Evolutionary conservation across 2,329 filamentous ascomycete genomes (phyloP).

Genomic region (Arthroderma sp.): DNA sequence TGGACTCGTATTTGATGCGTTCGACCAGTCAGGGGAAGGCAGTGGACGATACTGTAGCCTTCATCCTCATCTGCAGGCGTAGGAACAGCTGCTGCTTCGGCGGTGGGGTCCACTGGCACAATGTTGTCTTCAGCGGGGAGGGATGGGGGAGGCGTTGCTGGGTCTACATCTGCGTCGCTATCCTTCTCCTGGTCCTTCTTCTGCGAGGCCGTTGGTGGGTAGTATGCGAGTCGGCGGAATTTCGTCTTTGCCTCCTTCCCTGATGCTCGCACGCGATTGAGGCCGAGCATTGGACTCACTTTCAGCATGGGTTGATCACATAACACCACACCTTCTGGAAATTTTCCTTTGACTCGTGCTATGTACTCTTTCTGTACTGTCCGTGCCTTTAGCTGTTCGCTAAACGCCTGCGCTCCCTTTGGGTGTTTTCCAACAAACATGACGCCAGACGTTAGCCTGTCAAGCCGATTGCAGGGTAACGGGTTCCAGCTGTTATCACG

Average conservation of each 20-base stretch:
- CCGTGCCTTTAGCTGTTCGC: constrained; percentile 60
- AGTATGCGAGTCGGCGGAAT: constrained; percentile 87
- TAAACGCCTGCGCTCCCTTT: constrained; percentile 63
- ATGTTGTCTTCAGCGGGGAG: constrained; percentile 5
- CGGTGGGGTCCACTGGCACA: constrained; percentile 12
- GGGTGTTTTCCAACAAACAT: constrained; percentile 94
- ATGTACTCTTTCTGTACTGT: constrained; percentile 93
- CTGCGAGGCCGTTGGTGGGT: constrained; percentile 44
- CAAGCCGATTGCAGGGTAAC: constrained; percentile 78
- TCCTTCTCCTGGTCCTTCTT: constrained; percentile 9
- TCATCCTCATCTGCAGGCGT: constrained; percentile 35
- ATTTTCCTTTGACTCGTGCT: constrained; percentile 77
- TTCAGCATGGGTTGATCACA: constrained; percentile 89
- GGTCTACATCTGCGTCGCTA: not conserved
- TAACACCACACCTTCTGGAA: constrained; percentile 79
- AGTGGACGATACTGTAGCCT: constrained; percentile 90
- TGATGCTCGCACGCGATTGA: constrained; percentile 87
- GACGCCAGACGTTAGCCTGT: constrained; percentile 84
- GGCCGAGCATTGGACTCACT: constrained; percentile 85
- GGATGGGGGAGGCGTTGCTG: constrained; percentile 8
- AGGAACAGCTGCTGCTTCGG: constrained; percentile 19
- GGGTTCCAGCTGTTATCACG: constrained; percentile 46
- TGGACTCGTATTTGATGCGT: constrained; percentile 95
- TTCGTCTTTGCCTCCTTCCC: constrained; percentile 83
- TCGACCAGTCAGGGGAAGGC: constrained; percentile 79